phyloP scores from a whole-genome alignment of 768 basidiomycete genomes.

The Leucocoprinus birnbaumii region DNA sequence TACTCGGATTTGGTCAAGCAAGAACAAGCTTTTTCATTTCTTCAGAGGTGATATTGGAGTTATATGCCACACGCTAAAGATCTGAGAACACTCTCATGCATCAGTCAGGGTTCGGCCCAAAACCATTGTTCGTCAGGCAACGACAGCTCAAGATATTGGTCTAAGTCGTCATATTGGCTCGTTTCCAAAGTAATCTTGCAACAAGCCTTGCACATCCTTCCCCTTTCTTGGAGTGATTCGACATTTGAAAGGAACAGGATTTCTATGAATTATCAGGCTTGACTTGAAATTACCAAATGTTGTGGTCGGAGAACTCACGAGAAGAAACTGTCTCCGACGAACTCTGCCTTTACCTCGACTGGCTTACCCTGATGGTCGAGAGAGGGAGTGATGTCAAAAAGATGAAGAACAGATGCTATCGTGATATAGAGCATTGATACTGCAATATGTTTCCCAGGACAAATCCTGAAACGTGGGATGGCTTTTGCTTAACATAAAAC shows the following conservation, averaged over 20 bases:
- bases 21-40: too few species aligned
- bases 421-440: conserved; percentile 14
- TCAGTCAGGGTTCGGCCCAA: too few species aligned
- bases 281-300: too few species aligned
- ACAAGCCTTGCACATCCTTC: background rate
- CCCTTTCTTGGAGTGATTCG: conserved; percentile 1
- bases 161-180: conserved; percentile 5
- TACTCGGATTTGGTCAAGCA: too few species aligned
- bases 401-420: conserved; percentile 15
- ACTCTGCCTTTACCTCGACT: conserved; percentile 12
- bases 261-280: background rate
- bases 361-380: conserved; percentile 15
- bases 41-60: too few species aligned
- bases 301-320: background rate
- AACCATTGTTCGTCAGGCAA: too few species aligned
- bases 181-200: background rate
- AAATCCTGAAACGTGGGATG: conserved; percentile 12
- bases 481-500: too few species aligned
- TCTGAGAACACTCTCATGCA: too few species aligned
- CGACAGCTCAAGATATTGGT: too few species aligned
- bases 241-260: background rate
- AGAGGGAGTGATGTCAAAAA: conserved; percentile 16
- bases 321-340: background rate
- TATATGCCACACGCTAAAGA: too few species aligned
- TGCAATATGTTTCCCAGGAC: conserved; percentile 19